These are phyloP conservation scores for Artemisia argyi DNA, from an alignment of 129 eudicot species.

Conservation along the genomic window DNA sequence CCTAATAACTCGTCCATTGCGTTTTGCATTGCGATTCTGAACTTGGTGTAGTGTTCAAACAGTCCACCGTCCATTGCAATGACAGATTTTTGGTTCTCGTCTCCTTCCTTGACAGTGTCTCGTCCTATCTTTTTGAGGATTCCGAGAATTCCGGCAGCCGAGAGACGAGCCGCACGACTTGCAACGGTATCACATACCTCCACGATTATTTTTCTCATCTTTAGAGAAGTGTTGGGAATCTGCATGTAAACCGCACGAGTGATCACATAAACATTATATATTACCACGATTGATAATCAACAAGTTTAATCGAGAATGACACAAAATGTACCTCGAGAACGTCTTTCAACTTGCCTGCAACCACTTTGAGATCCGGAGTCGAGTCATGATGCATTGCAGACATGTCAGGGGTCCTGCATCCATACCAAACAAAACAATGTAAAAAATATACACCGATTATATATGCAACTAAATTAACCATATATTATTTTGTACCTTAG, in stretches of 20 bases:
- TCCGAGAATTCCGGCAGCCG: slow-evolving; percentile 90
- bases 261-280: neutral
- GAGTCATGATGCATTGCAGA: slow-evolving; percentile 96
- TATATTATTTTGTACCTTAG: slow-evolving; percentile 41
- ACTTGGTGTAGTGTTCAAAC: slow-evolving; percentile 81
- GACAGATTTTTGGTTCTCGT: slow-evolving; percentile 54
- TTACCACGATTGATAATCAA: neutral
- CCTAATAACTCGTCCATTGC: slow-evolving; percentile 72
- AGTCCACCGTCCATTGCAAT: slow-evolving; percentile 93
- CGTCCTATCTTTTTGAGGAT: slow-evolving; percentile 72
- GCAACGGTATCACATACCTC: slow-evolving; percentile 75
- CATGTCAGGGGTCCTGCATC: slow-evolving; percentile 85
- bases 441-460: neutral
- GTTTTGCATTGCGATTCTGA: slow-evolving; percentile 54
- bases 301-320: neutral
- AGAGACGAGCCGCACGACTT: slow-evolving; percentile 85
- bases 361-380: slow-evolving; percentile 80
- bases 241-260: slow-evolving; percentile 16
- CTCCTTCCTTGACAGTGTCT: slow-evolving; percentile 51
- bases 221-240: slow-evolving; percentile 73
- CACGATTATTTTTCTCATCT: slow-evolving; percentile 60
- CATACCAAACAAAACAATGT: slow-evolving; percentile 7
- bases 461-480: slow-evolving; percentile 12
- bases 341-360: slow-evolving; percentile 77
- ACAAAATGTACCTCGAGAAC: slow-evolving; percentile 59